Evolutionary conservation across 345 rosid species (phyloP).

Genomic region (Nephelium lappaceum): DNA sequence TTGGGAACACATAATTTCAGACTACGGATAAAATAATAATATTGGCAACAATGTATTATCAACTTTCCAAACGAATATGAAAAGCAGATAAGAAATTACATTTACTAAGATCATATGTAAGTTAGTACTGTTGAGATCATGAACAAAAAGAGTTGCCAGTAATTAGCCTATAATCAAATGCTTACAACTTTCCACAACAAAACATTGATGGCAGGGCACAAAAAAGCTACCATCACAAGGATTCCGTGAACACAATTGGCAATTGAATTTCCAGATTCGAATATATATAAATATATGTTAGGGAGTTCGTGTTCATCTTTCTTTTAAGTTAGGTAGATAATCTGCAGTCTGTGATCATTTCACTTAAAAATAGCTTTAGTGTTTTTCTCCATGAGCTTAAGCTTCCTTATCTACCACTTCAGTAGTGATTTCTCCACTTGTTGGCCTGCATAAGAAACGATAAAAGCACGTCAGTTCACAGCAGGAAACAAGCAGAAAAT

Average conservation of each 20-base stretch:
- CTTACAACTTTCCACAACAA: background rate
- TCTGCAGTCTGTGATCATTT: background rate
- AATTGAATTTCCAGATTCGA: background rate
- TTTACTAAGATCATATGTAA: background rate
- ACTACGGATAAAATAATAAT: background rate
- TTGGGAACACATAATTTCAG: background rate
- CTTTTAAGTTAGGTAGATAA: background rate
- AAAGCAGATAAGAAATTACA: background rate
- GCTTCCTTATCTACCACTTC: slow-evolving; percentile 11
- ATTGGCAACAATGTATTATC: background rate
- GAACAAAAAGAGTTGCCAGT: background rate
- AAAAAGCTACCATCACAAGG: background rate
- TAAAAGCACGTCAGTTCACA: slow-evolving; percentile 6
- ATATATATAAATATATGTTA: background rate
- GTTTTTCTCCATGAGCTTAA: background rate
- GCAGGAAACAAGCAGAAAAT: background rate
- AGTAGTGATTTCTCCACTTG: slow-evolving; percentile 39
- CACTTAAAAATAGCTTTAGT: background rate
- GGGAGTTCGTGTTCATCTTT: background rate
- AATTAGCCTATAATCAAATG: background rate
- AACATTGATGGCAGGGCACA: background rate
- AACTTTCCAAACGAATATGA: background rate
- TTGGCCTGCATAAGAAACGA: slow-evolving; percentile 32
- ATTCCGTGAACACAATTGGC: background rate
- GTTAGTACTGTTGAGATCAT: background rate